phyloP scores from a whole-genome alignment of 345 rosid genomes.

The Aquilaria sinensis region DNA sequence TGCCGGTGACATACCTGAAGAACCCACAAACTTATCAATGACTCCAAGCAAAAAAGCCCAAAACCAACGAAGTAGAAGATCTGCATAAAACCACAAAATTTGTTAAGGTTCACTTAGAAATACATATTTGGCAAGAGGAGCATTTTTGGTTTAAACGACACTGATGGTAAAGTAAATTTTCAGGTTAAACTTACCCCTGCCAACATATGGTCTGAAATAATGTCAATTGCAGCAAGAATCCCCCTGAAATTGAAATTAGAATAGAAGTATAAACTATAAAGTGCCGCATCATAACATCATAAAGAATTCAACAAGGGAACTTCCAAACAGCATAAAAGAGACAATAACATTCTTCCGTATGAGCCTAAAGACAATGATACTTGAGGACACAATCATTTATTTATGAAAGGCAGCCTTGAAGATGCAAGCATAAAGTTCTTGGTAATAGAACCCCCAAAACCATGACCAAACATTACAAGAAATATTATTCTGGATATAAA shows the following conservation, averaged over 20 bases:
- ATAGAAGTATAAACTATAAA: constrained; percentile 1
- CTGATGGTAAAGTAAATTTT: too few species aligned
- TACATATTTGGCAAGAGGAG: not conserved
- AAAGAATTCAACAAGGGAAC: not conserved
- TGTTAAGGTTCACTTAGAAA: not conserved
- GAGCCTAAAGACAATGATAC: too few species aligned
- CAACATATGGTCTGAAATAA: constrained; percentile 52
- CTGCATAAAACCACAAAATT: constrained; percentile 32
- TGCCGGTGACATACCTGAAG: constrained; percentile 60
- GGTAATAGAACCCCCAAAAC: too few species aligned
- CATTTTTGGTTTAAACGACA: not conserved
- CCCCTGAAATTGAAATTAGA: constrained; percentile 49
- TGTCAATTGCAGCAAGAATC: constrained; percentile 91
- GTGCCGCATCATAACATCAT: not conserved
- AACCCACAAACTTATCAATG: constrained; percentile 93
- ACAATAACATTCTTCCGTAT: too few species aligned
- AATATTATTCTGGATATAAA: too few species aligned
- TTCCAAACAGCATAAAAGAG: too few species aligned
- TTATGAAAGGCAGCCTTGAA: too few species aligned
- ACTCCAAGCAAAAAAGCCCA: constrained; percentile 83
- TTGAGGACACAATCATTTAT: too few species aligned
- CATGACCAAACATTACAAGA: too few species aligned
- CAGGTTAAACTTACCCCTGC: constrained; percentile 66
- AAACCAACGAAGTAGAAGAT: constrained; percentile 89
- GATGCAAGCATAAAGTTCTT: too few species aligned